These are phyloP conservation scores for Hypericum perforatum DNA, from an alignment of 345 rosid genomes.

Conservation along the genomic window DNA sequence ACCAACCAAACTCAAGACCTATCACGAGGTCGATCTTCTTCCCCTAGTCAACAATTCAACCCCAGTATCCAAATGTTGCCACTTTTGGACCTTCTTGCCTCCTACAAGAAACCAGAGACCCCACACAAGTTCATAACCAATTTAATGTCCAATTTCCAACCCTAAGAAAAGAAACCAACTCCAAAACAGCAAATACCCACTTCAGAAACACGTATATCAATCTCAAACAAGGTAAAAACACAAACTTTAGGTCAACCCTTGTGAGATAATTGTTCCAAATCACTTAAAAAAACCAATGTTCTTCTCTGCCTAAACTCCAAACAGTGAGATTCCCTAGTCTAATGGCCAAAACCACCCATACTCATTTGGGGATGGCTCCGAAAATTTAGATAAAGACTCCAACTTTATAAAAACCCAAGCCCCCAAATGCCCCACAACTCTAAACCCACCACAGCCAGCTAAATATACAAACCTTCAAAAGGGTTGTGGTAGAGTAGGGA, in stretches of 20 bases:
- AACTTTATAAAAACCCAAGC: no score
- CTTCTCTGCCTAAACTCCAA: slow-evolving; percentile 15
- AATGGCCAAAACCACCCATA: slow-evolving; percentile 24
- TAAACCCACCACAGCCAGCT: no score
- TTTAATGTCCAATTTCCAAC: slow-evolving; percentile 2
- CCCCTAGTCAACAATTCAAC: no score
- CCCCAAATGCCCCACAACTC: no score
- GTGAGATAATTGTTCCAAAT: slow-evolving; percentile 6
- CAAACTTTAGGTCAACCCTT: slow-evolving; percentile 33
- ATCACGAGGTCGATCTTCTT: no score
- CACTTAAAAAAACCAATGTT: neutral
- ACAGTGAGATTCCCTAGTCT: slow-evolving; percentile 25
- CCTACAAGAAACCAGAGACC: no score
- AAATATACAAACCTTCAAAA: no score
- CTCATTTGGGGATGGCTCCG: slow-evolving; percentile 16
- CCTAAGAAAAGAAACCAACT: neutral
- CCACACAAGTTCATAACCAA: neutral
- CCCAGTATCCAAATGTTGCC: no score
- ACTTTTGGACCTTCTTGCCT: no score
- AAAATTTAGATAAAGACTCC: no score
- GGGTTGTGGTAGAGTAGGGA: no score
- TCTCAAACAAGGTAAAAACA: slow-evolving; percentile 4
- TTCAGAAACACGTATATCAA: slow-evolving; percentile 4
- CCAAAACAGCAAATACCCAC: slow-evolving; percentile 17
- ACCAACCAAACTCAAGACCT: no score